Conservation (phyloP, 108 stramenopile species). For the Chaetoceros tenuissimus region DNA sequence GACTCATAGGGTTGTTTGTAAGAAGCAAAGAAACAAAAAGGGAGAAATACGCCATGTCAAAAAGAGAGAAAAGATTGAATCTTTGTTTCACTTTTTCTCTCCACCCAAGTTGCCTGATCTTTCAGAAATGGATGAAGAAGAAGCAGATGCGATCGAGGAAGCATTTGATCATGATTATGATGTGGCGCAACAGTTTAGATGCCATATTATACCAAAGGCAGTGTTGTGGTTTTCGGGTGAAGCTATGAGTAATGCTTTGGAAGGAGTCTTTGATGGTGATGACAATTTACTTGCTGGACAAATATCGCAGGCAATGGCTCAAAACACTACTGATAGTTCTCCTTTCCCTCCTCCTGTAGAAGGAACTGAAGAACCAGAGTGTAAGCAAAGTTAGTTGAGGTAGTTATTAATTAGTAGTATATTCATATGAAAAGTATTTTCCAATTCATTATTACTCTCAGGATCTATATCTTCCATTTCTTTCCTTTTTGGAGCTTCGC, state of each 20-base stretch:
- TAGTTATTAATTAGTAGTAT: too few relatives aligned
- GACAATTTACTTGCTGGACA: slow-evolving; percentile 5
- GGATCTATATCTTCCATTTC: too few relatives aligned
- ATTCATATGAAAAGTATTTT: too few relatives aligned
- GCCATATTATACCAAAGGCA: slow-evolving; percentile 83
- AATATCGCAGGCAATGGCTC: not conserved
- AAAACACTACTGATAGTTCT: not conserved
- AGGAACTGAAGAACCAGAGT: slow-evolving; percentile 18
- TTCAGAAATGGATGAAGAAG: slow-evolving; percentile 71
- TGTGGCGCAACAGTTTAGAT: slow-evolving; percentile 80
- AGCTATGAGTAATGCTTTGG: slow-evolving; percentile 38
- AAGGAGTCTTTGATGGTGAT: slow-evolving; percentile 19
- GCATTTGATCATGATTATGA: slow-evolving; percentile 89
- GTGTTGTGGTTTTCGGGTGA: slow-evolving; percentile 91
- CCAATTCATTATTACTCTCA: too few relatives aligned
- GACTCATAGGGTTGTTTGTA: slow-evolving; percentile 48
- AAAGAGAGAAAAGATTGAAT: slow-evolving; percentile 65
- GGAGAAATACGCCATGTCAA: slow-evolving; percentile 75
- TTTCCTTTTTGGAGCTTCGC: too few relatives aligned
- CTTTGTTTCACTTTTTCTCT: slow-evolving; percentile 89
- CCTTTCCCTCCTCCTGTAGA: slow-evolving; percentile 4
- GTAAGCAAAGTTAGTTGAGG: slow-evolving; percentile 25
- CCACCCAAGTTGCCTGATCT: slow-evolving; percentile 62
- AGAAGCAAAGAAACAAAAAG: slow-evolving; percentile 83
- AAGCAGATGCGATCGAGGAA: slow-evolving; percentile 69